A percentile compares a stretch with the other conserved stretches of the same genome.
phyloP scores from a whole-genome alignment of 2,329 filamentous ascomycete genomes.

The Pestalotiopsis sp. region DNA sequence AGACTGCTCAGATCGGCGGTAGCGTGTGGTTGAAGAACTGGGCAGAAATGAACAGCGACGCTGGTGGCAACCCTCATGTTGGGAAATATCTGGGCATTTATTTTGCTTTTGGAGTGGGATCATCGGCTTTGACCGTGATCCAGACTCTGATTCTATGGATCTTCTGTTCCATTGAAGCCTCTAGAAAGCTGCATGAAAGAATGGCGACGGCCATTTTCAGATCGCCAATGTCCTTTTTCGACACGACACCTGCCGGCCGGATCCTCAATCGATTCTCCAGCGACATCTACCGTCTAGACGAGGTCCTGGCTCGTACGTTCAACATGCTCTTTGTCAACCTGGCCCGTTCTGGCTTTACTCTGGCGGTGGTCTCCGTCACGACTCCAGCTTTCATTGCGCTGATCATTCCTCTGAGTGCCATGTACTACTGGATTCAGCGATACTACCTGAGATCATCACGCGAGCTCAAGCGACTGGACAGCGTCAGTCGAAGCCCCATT shows the following conservation, averaged over 20 bases:
- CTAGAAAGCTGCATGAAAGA: conserved; percentile 91
- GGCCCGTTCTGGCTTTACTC: conserved; percentile 77
- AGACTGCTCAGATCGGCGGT: conserved; percentile 80
- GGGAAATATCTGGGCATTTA: conserved; percentile 95
- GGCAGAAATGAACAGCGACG: conserved; percentile 76
- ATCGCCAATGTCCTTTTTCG: conserved; percentile 98
- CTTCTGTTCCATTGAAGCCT: conserved; percentile 99
- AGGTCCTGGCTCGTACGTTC: conserved; percentile 94
- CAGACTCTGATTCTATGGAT: conserved; percentile 98
- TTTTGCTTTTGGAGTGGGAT: conserved; percentile 90
- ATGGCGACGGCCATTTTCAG: conserved; percentile 98
- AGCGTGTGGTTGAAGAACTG: conserved; percentile 94
- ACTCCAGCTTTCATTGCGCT: conserved; percentile 81
- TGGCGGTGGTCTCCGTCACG: conserved; percentile 80
- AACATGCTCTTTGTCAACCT: conserved; percentile 91
- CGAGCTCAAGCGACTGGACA: conserved; percentile 94
- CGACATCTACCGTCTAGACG: conserved; percentile 82
- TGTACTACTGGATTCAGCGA: conserved; percentile 92
- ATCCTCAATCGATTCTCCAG: conserved; percentile 96
- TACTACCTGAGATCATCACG: conserved; percentile 97
- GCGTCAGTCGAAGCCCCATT: conserved; percentile 92
- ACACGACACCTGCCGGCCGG: conserved; percentile 93
- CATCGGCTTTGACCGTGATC: conserved; percentile 80
- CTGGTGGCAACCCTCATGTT: conserved; percentile 71
- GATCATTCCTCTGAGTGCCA: conserved; percentile 76